Evolutionary conservation across 441 rosid genomes (phyloP), one percentile per base, ranked within the genome.

Genomic region (Flueggea neowawraea): DNA sequence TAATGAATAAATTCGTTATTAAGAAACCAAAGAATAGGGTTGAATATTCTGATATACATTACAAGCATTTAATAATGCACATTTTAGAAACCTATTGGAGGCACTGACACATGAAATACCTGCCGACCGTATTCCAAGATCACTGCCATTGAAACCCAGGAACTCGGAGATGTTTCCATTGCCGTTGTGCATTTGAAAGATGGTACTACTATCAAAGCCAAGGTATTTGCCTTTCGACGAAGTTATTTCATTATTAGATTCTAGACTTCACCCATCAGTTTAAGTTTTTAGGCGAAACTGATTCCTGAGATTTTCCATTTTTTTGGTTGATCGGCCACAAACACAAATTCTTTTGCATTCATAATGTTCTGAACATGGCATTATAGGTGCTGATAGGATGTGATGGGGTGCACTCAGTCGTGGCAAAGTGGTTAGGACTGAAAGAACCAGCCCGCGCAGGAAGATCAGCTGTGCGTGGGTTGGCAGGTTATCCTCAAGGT

Each of bases 381-480:
- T 6, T 43, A 22, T 54, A 77, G 82, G 74, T 80, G 44, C 41
- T 80, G 62, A 75, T 82, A 43, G 84, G 83, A 31, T 83, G 85
- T 36, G 85, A 83, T 10, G 88, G 88, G 45, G 75, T 76, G 31
- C 77, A 80, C 66, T 83, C 85, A 0, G 11, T 52, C 36, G 79
- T 80, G 13, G 78, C 80, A 2, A 44, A 60, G 0, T 67, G 71
- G 80, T 55, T 83, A 39, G 83, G 83, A 22, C 74, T 83, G 0
- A 9, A 76, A 0, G 54, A 31, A 12, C 70, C 82, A 0, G 52
- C 64, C 6, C 28, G 72, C 50, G 75, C 83, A 0, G 80, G 88
- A 0, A 63, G 83, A 60, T 68, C 66, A 0, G 80, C 69, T 0
- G 69, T 68, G 8, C 78, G 80, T 4, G 80, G 82, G 16, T 16